phyloP scores from a whole-genome alignment of 257 asterid genomes.

The Nicotiana noctiflora region DNA sequence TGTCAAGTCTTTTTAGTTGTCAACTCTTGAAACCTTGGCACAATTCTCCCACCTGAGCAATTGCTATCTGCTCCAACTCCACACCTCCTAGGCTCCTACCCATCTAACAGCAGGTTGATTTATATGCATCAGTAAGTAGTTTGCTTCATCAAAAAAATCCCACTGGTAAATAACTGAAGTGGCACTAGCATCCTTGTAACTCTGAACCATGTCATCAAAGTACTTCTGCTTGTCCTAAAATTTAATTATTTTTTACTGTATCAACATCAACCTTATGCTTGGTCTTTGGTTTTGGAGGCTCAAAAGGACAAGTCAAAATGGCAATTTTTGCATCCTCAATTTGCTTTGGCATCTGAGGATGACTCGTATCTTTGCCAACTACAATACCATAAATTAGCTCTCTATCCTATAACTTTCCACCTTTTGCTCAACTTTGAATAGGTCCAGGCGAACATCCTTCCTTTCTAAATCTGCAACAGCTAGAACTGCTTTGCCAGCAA shows the following conservation, averaged over 20 bases:
- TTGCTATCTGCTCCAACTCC: slow-evolving; percentile 82
- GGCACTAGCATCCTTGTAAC: slow-evolving; percentile 95
- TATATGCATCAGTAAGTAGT: slow-evolving; percentile 79
- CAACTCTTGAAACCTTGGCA: slow-evolving; percentile 91
- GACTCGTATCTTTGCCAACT: slow-evolving; percentile 91
- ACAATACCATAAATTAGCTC: slow-evolving; percentile 70
- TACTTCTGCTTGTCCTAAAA: slow-evolving; percentile 70
- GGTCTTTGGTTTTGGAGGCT: slow-evolving; percentile 94
- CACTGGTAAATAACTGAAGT: slow-evolving; percentile 51
- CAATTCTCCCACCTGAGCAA: slow-evolving; percentile 97
- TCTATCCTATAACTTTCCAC: slow-evolving; percentile 88
- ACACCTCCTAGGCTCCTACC: slow-evolving; percentile 99
- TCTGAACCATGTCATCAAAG: slow-evolving; percentile 82
- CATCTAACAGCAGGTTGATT: slow-evolving; percentile 83
- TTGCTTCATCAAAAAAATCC: too few species aligned
- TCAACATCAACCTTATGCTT: slow-evolving; percentile 91
- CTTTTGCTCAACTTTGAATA: slow-evolving; percentile 81
- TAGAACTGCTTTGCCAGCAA: slow-evolving; percentile 85
- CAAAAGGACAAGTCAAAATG: slow-evolving; percentile 84
- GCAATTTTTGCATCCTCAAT: slow-evolving; percentile 78
- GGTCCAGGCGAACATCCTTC: slow-evolving; percentile 74
- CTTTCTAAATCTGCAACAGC: slow-evolving; percentile 94
- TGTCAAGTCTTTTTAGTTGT: slow-evolving; percentile 71
- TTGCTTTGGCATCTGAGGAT: slow-evolving; percentile 92
- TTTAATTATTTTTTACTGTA: slow-evolving; percentile 65